Evolutionary conservation across 1,284 basidiomycete species (phyloP), one percentile per base, ranked within the genome.

Genomic region (Ustilago shanxiensis): DNA sequence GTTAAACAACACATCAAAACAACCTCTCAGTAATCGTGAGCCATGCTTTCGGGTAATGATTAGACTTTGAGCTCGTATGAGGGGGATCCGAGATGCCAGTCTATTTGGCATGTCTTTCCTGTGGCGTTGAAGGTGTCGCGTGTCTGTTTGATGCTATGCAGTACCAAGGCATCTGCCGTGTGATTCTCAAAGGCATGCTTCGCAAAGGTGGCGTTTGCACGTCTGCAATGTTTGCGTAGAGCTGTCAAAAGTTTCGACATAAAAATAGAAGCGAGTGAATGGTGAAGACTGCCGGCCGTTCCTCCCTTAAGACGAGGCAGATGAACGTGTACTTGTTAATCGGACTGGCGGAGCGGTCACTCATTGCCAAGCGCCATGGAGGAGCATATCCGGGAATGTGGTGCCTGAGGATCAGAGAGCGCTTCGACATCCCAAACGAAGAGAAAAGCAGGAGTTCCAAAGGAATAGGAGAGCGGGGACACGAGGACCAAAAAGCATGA

Each of bases 161-260:
- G 11, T 11, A 7, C 31, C 31, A 33, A 5, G 7, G 31, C 31
- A 33, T 39, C 37, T 39, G 37, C 10, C 45, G 7, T 47, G 16
- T 11, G 22, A 22, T 20, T 8, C 44, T 47, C 20, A 47, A 8
- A 22, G 10, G 44, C 44, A 47, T 47, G 44, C 22, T 39, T 39
- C 18, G 37, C 18, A 13, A 31, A 28, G 26, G 49, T 51, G 49
- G 49, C 49, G 29, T 31, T 51, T 1, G 49, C 49, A 51, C 7
- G 29, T 51, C n/a, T 29, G 49, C n/a, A 51, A n/a, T 18, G 29
- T 51, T n/a, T 29, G 26, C 29, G 31, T 7, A 6, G 28, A 47
- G 44, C 44, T 47, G 44, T 47, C 44, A 47, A 47, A 11, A 47
- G 20, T 26, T 9, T 47, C 44, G 44, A 47, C 10, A 47, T 47